Base-by-base conservation (phyloP, 306 rosid genomes). In the Trichosanthes truncata region DNA sequence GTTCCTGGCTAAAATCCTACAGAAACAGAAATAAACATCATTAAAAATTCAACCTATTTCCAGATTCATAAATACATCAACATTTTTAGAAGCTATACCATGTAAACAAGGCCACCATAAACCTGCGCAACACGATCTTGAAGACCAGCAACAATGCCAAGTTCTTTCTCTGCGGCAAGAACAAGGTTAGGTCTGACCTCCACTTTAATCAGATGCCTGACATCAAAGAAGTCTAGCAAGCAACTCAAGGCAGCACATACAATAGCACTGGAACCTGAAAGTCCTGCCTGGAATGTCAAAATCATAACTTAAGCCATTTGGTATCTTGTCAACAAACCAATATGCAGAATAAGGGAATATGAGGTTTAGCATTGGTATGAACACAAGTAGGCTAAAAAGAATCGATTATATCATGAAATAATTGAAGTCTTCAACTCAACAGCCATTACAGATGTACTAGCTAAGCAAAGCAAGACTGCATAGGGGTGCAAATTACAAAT, bases 91-190 rank as follows among this genome's bases (percentile, higher is more conserved):
- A 56, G 78, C 10, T 2, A 8, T 84, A 95, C 99, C 99, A 95
- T 93, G 91, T 87, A 80, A 81, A 95, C 94, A 7, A 93, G 87
- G 73, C 97, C 97, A 9, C 92, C 99, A 17, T 95, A 92, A 66
- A 93, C 96, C 82, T 95, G 99, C 0, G 97, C 97, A 0, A 95
- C 99, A 4, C 99, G 90, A 76, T 95, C 99, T 76, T 95, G 99
- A 77, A 95, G 99, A 77, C 99, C 97, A 3, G 97, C 99, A 76
- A 95, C 90, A 36, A 95, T 95, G n/a, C 99, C 97, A 9, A 95
- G 97, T 65, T 93, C 96, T 35, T 88, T 84, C 86, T 95, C 99
- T 0, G 99, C 97, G 7, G 83, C 84, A 0, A 93, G 99, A 80
- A 95, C 71, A 62, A 95, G 92, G 45, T 85, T 89, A 74, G 99